phyloP scores from a whole-genome alignment of 805 yeast species.

The Clavispora fructus region DNA sequence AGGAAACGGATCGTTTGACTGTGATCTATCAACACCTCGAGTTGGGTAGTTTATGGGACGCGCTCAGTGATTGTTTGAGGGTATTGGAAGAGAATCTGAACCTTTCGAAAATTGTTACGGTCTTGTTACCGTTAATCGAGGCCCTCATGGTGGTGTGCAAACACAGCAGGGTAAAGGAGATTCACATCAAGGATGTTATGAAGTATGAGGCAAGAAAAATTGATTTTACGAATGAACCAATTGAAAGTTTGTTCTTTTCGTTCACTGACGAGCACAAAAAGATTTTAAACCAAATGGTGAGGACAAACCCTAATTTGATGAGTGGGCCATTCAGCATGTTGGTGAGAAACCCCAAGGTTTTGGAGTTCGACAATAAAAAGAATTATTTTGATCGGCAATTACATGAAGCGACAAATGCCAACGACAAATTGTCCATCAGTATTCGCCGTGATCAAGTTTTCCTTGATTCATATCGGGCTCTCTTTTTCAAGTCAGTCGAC shows the following conservation, averaged over 20 bases:
- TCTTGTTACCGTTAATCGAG: conserved; percentile 80
- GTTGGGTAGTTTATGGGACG: conserved; percentile 79
- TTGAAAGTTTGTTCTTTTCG: conserved; percentile 72
- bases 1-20: conserved; percentile 38
- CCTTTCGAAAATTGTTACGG: conserved; percentile 58
- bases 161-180: conserved; percentile 61
- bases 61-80: conserved; percentile 66
- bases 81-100: conserved; percentile 55
- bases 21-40: conserved; percentile 61
- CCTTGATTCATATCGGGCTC: conserved; percentile 78
- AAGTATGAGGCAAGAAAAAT: conserved; percentile 59
- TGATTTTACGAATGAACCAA: conserved; percentile 69
- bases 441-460: conserved; percentile 89
- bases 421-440: conserved; percentile 52
- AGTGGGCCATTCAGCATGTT: conserved; percentile 91
- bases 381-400: conserved; percentile 75
- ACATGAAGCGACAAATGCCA: conserved; percentile 44
- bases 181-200: conserved; percentile 47
- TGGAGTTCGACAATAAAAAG: conserved; percentile 92
- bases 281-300: conserved; percentile 84
- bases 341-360: conserved; percentile 79
- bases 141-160: conserved; percentile 95
- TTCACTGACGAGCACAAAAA: conserved; percentile 87
- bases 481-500: conserved; percentile 71
- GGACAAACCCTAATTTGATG: conserved; percentile 87